A percentile compares a stretch with the other conserved stretches of the same genome.
Evolutionary conservation across 2,329 filamentous ascomycete species (phyloP).

Genomic region (Aurifilum marmelostoma): DNA sequence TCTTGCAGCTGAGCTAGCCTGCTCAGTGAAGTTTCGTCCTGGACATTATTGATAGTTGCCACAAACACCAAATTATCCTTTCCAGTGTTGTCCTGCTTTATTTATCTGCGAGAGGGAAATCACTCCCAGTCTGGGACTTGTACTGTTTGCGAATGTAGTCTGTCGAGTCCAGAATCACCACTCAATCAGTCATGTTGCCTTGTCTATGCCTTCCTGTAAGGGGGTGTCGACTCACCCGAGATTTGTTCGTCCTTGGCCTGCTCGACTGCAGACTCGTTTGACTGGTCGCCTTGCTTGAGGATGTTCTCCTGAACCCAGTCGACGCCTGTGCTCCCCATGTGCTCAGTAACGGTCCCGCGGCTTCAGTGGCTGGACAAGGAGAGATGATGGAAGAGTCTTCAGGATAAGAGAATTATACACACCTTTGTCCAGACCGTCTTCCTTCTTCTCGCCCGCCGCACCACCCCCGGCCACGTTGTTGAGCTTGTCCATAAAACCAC

Average conservation of each 20-base stretch:
- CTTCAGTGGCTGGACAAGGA: background rate
- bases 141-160: conserved; percentile 73
- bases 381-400: background rate
- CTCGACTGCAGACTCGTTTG: conserved; percentile 73
- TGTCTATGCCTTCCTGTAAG: background rate
- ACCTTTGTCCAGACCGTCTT: conserved; percentile 85
- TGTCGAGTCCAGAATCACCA: conserved; percentile 37
- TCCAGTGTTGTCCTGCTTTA: conserved; percentile 42
- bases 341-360: conserved; percentile 1
- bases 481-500: conserved; percentile 70
- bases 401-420: background rate
- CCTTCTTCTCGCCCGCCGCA: conserved; percentile 75
- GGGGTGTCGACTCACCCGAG: conserved; percentile 23
- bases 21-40: background rate
- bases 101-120: conserved; percentile 74
- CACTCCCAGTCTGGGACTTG: conserved; percentile 68
- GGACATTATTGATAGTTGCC: background rate
- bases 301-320: conserved; percentile 79
- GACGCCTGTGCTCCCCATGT: conserved; percentile 58
- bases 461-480: conserved; percentile 76
- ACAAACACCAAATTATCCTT: background rate
- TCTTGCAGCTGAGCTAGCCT: background rate
- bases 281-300: conserved; percentile 69
- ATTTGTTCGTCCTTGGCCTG: conserved; percentile 85
- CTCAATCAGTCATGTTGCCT: background rate